Base-by-base conservation (phyloP, 352 stramenopile genomes). In the Saprolegnia parasitica region DNA sequence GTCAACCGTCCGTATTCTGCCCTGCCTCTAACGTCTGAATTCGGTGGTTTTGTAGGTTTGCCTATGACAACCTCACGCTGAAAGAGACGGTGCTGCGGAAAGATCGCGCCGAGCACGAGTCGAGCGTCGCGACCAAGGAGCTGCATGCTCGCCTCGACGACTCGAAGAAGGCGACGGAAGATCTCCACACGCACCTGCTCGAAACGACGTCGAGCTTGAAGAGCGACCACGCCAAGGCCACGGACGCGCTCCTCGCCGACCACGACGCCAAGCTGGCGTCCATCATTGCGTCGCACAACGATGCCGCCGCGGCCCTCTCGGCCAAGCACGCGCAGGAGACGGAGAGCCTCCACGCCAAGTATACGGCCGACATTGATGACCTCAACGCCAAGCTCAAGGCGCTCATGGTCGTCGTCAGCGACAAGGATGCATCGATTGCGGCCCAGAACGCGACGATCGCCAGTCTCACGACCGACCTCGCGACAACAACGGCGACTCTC, bases 81-180 rank as follows among this genome's bases (percentile, higher is more conserved):
- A 70, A 70, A 37, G 63, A 70, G 42, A 37, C 63, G 9, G 21
- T 70, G 15, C 54, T 70, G n/a, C 63, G 55, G 45, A 57, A 58
- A 23, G 46, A 60, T 21, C 63, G 47, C 2, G 9, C 37, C 15
- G 42, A 70, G 37, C 63, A 70, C 21, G 63, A 70, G 29, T 9
- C 63, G 13, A 42, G 45, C 21, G 8, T 42, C 11, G 42, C n/a
- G 23, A 26, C 47, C 8, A 70, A 47, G 37, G 46, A 60, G n/a
- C 45, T 60, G 1, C 16, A 26, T 60, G 35, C 52, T 2, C 24
- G 35, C 24, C 35, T 60, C 24, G 24, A 60, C n/a, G 11, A 60
- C 20, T 16, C 52, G 11, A 60, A 60, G 35, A 16, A 60, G 20
- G 52, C 11, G 35, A 60, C 13, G 13, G 52, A 60, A 60, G 52